These are phyloP conservation scores for Penicillium sp. DNA, from an alignment of 2,329 filamentous ascomycete species.

Conservation along the genomic window DNA sequence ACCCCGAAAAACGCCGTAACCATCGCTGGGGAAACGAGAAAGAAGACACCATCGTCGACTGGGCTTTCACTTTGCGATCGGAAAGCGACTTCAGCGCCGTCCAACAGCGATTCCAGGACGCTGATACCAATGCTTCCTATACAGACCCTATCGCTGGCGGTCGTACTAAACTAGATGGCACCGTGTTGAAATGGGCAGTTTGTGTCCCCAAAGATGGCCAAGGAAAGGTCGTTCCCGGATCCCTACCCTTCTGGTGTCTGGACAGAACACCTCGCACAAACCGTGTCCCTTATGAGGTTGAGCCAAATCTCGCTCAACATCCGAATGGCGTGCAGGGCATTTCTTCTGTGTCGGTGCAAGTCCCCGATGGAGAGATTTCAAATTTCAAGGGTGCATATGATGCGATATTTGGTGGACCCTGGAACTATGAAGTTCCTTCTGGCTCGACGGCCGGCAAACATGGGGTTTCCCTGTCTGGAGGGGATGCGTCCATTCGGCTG, in stretches of 20 bases:
- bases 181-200: conserved; percentile 12
- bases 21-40: conserved; percentile 21
- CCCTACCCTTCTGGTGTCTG: conserved; percentile 14
- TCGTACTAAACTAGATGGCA: conserved; percentile 13
- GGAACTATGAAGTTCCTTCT: conserved; percentile 10
- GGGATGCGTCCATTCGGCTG: background rate
- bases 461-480: background rate
- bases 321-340: conserved; percentile 11
- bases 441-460: background rate
- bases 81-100: conserved; percentile 13
- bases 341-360: conserved; percentile 2
- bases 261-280: conserved; percentile 11
- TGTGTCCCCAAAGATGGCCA: background rate
- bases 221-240: conserved; percentile 2
- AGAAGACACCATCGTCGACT: conserved; percentile 19
- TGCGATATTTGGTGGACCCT: conserved; percentile 3
- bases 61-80: conserved; percentile 19
- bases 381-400: conserved; percentile 4
- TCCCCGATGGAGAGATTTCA: background rate
- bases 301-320: conserved; percentile 7
- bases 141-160: conserved; percentile 8
- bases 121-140: conserved; percentile 1
- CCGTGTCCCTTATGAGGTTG: conserved; percentile 12
- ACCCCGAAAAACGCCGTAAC: conserved; percentile 13
- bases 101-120: conserved; percentile 5